These are phyloP conservation scores for Diplotaxis tenuifolia DNA, from an alignment of 345 rosid genomes.

Conservation along the genomic window DNA sequence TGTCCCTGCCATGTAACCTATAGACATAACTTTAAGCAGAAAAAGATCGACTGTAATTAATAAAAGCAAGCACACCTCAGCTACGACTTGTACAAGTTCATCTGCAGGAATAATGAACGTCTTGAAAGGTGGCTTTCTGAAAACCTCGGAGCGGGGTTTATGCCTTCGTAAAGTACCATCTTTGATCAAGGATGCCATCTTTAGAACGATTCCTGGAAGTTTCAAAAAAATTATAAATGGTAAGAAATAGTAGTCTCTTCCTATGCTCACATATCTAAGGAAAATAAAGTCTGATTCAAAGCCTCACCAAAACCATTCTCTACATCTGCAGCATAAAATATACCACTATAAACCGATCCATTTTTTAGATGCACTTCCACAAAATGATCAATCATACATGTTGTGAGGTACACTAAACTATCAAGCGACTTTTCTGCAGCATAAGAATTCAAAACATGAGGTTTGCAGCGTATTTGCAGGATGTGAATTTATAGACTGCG, in stretches of 20 bases:
- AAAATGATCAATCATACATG: constrained; percentile 72
- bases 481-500: constrained; percentile 54
- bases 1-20: constrained; percentile 21
- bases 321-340: constrained; percentile 69
- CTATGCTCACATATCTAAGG: constrained; percentile 9
- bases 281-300: constrained; percentile 24
- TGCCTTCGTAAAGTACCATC: constrained; percentile 59
- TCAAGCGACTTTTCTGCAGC: constrained; percentile 53
- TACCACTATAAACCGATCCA: constrained; percentile 84
- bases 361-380: constrained; percentile 89
- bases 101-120: constrained; percentile 69
- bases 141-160: constrained; percentile 50
- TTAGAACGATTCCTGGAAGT: constrained; percentile 74
- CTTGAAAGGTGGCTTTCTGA: constrained; percentile 66
- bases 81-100: constrained; percentile 88
- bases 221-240: constrained; percentile 13
- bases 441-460: constrained; percentile 22
- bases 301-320: constrained; percentile 78
- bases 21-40: constrained; percentile 1
- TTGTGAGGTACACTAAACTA: constrained; percentile 61
- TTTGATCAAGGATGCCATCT: constrained; percentile 79
- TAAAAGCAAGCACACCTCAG: constrained; percentile 60
- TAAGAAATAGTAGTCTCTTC: constrained; percentile 13
- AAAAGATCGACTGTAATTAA: not conserved
- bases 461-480: constrained; percentile 4